These are phyloP conservation scores for Psidium friedrichsthalianum DNA, from an alignment of 345 rosid genomes.

Conservation along the genomic window DNA sequence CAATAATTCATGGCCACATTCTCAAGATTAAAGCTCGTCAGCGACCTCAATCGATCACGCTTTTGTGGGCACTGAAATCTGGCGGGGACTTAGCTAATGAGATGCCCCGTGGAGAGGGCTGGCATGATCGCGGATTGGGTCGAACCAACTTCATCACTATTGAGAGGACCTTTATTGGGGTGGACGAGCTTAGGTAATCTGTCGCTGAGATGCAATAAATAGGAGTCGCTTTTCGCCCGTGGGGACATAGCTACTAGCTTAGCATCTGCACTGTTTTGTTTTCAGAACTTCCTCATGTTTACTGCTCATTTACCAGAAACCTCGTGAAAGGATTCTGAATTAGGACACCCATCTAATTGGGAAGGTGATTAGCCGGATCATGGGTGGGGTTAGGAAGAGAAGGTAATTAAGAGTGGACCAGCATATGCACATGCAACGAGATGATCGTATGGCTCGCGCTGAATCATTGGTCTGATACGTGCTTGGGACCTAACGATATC, in stretches of 20 bases:
- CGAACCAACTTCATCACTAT: not conserved
- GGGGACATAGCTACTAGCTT: not conserved
- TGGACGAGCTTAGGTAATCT: not conserved
- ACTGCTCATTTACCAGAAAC: not conserved
- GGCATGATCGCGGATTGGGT: not conserved
- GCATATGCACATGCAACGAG: not conserved
- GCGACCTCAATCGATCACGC: not conserved
- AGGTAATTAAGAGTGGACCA: not conserved
- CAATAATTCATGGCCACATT: not conserved
- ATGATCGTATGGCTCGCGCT: not conserved
- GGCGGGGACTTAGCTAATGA: not conserved
- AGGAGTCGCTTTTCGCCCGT: not conserved
- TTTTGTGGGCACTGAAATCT: not conserved
- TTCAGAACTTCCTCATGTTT: not conserved
- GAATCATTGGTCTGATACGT: not conserved
- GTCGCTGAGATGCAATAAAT: not conserved
- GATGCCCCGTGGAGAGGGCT: not conserved
- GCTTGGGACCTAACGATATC: not conserved
- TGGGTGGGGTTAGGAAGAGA: not conserved
- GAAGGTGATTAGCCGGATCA: not conserved
- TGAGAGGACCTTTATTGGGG: not conserved
- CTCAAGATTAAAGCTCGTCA: not conserved
- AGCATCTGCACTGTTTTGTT: not conserved
- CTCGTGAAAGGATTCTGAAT: not conserved
- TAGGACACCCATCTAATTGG: not conserved